Evolutionary conservation across 805 yeast species (phyloP), one percentile per base, ranked within the genome.

Genomic region (Candida multigemmis): DNA sequence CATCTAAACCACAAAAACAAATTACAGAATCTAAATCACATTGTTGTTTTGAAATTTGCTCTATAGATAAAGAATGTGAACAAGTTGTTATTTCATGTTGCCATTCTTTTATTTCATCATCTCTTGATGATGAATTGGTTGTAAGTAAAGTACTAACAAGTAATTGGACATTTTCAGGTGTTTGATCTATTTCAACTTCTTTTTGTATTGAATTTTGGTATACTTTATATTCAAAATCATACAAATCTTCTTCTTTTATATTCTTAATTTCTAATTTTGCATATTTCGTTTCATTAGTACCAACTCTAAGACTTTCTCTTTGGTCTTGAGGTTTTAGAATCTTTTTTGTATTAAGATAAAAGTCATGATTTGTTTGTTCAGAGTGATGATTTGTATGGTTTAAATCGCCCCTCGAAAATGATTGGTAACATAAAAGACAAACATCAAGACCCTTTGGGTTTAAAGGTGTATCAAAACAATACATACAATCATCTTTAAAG

Each of bases 401-500:
- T 24, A 36, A 32, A 16, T 41, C 42, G 2, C 44, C 39, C 26
- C 74, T 59, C 25, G 80, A 71, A 26, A 80, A 82, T 5, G 85
- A 74, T 29, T 79, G 81, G 50, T 69, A 83, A 39, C 94, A 78
- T 2, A 56, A 40, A 26, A 91, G 56, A 36, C 96, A 87, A 9
- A 87, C 71, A 42, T 81, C 87, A 11, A 89, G 48, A 1, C 93
- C 93, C 5, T 47, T 28, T 4, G 32, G 38, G 27, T 65, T 55
- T 27, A 58, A 67, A 20, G 83, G 71, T 0, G 83, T 74, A 34
- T 77, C 89, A 45, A 80, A 89, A 28, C 87, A 79, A 53, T 71
- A 89, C 58, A 81, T 80, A 47, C 96, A 87, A 38, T 86, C 96
- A 56, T 89, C 96, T 46, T 84, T 87, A 43, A 74, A 77, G 11